Percentiles rank a stretch among this genome's conserved stretches.
Conservation (phyloP, 1,284 basidiomycete species). For the Lentinula novae-zelandiae region DNA sequence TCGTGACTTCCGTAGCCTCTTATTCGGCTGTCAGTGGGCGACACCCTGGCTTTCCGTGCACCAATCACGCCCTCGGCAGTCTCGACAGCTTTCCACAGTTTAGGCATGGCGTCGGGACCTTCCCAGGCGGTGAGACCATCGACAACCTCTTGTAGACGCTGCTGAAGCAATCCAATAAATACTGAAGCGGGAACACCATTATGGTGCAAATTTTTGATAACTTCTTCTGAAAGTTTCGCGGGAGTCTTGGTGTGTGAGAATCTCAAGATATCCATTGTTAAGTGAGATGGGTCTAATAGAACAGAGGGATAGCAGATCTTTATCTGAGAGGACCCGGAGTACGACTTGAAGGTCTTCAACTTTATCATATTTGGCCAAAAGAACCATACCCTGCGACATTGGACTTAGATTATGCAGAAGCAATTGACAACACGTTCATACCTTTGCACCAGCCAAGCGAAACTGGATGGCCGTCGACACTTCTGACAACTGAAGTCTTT, state of each 20-base stretch:
- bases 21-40: slow-evolving; percentile 28
- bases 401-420: neutral
- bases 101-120: slow-evolving; percentile 21
- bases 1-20: slow-evolving; percentile 19
- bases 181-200: slow-evolving; percentile 34
- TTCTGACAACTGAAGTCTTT: slow-evolving; percentile 19
- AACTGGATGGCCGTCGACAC: slow-evolving; percentile 38
- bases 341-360: neutral
- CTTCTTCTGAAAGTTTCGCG: slow-evolving; percentile 36
- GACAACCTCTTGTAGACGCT: slow-evolving; percentile 20
- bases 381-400: slow-evolving; percentile 25
- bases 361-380: slow-evolving; percentile 19
- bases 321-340: slow-evolving; percentile 35
- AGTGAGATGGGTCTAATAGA: slow-evolving; percentile 23
- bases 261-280: slow-evolving; percentile 38
- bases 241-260: slow-evolving; percentile 30
- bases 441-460: slow-evolving; percentile 35
- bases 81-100: slow-evolving; percentile 30
- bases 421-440: slow-evolving; percentile 1
- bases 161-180: slow-evolving; percentile 27
- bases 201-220: slow-evolving; percentile 41
- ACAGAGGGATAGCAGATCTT: slow-evolving; percentile 33
- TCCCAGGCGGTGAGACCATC: slow-evolving; percentile 26
- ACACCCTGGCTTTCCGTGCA: slow-evolving; percentile 27
- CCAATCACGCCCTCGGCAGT: slow-evolving; percentile 28